phyloP scores from a whole-genome alignment of 495 filamentous ascomycete species.

The Lophium mytilinum region DNA sequence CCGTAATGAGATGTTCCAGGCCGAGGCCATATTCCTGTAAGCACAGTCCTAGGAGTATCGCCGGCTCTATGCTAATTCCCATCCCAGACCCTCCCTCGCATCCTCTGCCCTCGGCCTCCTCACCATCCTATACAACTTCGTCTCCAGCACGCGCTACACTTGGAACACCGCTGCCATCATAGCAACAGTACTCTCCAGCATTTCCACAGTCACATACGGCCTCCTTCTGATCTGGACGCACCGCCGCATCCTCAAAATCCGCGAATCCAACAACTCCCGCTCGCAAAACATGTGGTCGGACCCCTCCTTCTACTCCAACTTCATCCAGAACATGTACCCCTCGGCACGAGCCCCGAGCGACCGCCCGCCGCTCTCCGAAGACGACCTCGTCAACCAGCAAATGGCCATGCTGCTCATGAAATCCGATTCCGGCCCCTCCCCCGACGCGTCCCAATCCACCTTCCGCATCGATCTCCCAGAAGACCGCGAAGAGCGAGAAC shows the following conservation, averaged over 20 bases:
- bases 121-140: slow-evolving; percentile 34
- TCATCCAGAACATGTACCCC: slow-evolving; percentile 27
- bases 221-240: slow-evolving; percentile 32
- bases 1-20: slow-evolving; percentile 28
- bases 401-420: slow-evolving; percentile 32
- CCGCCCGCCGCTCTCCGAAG: slow-evolving; percentile 24
- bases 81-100: slow-evolving; percentile 19
- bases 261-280: slow-evolving; percentile 3
- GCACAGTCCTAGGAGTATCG: not conserved
- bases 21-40: slow-evolving; percentile 33
- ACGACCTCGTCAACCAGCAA: slow-evolving; percentile 33
- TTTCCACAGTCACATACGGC: slow-evolving; percentile 29
- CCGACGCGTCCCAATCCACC: slow-evolving; percentile 23
- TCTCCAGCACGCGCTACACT: slow-evolving; percentile 22
- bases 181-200: slow-evolving; percentile 21
- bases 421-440: slow-evolving; percentile 15
- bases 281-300: slow-evolving; percentile 14
- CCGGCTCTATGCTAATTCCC: slow-evolving; percentile 3
- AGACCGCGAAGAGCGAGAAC: slow-evolving; percentile 20
- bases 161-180: slow-evolving; percentile 29
- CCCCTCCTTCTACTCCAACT: slow-evolving; percentile 28
- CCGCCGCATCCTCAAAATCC: slow-evolving; percentile 21
- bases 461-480: slow-evolving; percentile 26
- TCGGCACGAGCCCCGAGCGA: slow-evolving; percentile 8
- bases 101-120: slow-evolving; percentile 33